These are phyloP conservation scores for Picochlorum sp. DNA, from an alignment of 139 green algal species.

Conservation along the genomic window DNA sequence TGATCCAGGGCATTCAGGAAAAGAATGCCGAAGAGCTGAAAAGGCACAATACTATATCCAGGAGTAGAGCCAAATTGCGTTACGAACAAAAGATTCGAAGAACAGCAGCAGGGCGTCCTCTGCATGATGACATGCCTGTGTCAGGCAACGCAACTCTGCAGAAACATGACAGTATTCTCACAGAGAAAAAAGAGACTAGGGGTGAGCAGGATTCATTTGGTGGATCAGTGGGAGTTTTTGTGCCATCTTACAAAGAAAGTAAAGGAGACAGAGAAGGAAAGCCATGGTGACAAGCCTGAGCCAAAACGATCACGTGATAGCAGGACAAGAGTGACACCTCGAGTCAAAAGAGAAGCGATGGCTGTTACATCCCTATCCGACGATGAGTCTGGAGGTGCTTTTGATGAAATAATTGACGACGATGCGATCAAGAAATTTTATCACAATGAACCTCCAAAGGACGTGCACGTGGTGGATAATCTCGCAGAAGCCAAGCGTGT, in stretches of 20 bases:
- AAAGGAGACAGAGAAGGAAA: no score
- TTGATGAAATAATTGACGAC: background rate
- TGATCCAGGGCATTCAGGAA: background rate
- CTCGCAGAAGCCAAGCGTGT: constrained; percentile 10
- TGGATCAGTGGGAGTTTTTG: no score
- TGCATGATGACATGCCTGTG: no score
- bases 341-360: background rate
- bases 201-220: no score
- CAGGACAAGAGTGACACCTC: no score
- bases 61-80: constrained; percentile 1
- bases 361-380: background rate
- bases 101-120: no score
- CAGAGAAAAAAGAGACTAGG: no score
- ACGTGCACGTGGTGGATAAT: constrained; percentile 37
- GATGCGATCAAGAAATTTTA: constrained; percentile 11
- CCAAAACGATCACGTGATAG: no score
- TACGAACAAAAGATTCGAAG: background rate
- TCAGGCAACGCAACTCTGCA: no score
- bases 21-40: constrained; percentile 5
- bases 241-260: no score
- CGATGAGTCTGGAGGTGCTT: constrained; percentile 4
- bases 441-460: constrained; percentile 21
- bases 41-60: background rate
- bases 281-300: no score
- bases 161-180: no score